These are phyloP conservation scores for Aquilaria yunnanensis DNA, from an alignment of 345 rosid species.

Conservation along the genomic window DNA sequence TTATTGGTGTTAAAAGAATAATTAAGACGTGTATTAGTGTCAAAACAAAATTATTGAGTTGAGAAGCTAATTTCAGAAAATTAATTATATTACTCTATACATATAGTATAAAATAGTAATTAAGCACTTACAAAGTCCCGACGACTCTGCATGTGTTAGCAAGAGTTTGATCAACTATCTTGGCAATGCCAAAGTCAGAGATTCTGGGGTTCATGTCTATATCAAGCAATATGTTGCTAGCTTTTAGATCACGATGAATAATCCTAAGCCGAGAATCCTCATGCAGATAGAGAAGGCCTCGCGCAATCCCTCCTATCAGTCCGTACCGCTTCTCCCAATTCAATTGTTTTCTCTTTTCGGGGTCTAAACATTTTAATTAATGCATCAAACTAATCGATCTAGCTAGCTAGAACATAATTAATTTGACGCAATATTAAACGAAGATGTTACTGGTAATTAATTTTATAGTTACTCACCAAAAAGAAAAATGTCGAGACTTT, in stretches of 20 bases:
- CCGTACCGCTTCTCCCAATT: constrained; percentile 33
- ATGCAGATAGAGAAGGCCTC: constrained; percentile 21
- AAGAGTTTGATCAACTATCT: constrained; percentile 21
- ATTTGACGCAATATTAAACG: not conserved
- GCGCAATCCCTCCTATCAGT: constrained; percentile 23
- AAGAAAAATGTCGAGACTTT: constrained; percentile 36
- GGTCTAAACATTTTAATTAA: constrained; percentile 13
- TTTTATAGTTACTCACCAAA: constrained; percentile 19
- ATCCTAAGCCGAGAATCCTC: constrained; percentile 32
- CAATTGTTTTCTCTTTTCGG: constrained; percentile 11
- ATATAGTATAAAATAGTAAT: not conserved
- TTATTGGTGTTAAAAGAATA: too few species aligned
- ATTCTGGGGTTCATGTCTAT: constrained; percentile 39
- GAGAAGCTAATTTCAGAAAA: not conserved
- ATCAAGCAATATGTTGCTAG: constrained; percentile 40
- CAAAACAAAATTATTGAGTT: not conserved
- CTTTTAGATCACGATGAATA: constrained; percentile 43
- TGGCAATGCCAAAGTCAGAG: constrained; percentile 44
- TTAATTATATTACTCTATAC: not conserved
- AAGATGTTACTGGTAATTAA: not conserved
- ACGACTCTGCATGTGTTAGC: constrained; percentile 30
- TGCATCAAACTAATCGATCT: not conserved
- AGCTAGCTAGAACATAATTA: not conserved
- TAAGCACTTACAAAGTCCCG: constrained; percentile 35
- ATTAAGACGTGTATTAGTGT: not conserved